A percentile compares a stretch with the other conserved stretches of the same genome.
Conservation (phyloP, 148 eudicot genomes). For the Heliosperma pusillum region DNA sequence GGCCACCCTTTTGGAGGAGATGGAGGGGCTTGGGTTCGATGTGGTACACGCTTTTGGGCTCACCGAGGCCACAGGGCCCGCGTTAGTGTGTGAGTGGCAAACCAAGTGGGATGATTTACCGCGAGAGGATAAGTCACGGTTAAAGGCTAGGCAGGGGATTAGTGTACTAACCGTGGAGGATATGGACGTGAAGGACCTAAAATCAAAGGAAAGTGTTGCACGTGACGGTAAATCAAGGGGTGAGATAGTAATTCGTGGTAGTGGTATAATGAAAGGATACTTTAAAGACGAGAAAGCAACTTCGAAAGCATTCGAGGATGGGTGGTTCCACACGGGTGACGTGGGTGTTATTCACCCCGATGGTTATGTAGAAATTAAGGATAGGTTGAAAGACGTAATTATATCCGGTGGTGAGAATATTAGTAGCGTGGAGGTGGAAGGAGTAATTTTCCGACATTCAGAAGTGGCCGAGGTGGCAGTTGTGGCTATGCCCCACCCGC, state of each 20-base stretch:
- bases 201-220: slow-evolving; percentile 47
- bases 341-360: slow-evolving; percentile 73
- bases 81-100: slow-evolving; percentile 84
- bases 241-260: slow-evolving; percentile 70
- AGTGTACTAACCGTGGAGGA: slow-evolving; percentile 58
- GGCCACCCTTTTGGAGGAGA: slow-evolving; percentile 44
- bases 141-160: slow-evolving; percentile 79
- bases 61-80: slow-evolving; percentile 90
- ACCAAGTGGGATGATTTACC: slow-evolving; percentile 55
- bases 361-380: slow-evolving; percentile 78
- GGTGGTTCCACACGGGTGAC: slow-evolving; percentile 84
- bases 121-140: slow-evolving; percentile 23
- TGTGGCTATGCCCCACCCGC: slow-evolving; percentile 80
- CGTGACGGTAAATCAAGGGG: slow-evolving; percentile 63
- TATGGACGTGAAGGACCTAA: slow-evolving; percentile 50
- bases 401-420: slow-evolving; percentile 92
- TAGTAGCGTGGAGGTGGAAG: slow-evolving; percentile 77
- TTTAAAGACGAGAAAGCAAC: slow-evolving; percentile 51
- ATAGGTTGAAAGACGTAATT: slow-evolving; percentile 72
- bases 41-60: slow-evolving; percentile 86
- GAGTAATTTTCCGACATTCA: slow-evolving; percentile 41
- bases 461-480: slow-evolving; percentile 65
- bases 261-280: slow-evolving; percentile 90
- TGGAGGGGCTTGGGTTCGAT: slow-evolving; percentile 63
- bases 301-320: slow-evolving; percentile 44